phyloP scores from a whole-genome alignment of 164 flowering plant species.

The Dillenia turbinata region DNA sequence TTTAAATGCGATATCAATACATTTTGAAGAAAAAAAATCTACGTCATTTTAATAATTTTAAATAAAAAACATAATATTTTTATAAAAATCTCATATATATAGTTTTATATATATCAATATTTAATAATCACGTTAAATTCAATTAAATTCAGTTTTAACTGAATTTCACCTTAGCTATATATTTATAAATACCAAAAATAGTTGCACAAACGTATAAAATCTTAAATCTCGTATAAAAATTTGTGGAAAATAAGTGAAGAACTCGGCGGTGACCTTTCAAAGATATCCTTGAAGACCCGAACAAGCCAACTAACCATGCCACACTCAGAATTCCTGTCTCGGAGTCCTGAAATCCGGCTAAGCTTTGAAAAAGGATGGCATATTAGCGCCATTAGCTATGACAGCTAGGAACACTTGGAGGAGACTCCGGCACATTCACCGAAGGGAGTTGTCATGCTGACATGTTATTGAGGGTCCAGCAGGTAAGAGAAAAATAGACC shows the following conservation, averaged over 20 bases:
- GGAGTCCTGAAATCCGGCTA: conserved; percentile 35
- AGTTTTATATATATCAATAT: too few relatives aligned
- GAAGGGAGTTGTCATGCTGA: conserved; percentile 41
- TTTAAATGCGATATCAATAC: too few relatives aligned
- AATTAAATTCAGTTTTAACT: too few relatives aligned
- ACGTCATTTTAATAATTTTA: too few relatives aligned
- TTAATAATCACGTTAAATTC: too few relatives aligned
- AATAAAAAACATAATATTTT: too few relatives aligned
- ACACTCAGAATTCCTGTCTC: conserved; percentile 12
- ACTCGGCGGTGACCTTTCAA: conserved; percentile 60
- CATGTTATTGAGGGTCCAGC: conserved; percentile 22
- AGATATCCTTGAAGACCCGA: conserved; percentile 32
- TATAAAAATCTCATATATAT: too few relatives aligned
- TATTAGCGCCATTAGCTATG: conserved; percentile 43
- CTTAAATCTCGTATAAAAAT: conserved; percentile 18
- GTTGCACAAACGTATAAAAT: too few relatives aligned
- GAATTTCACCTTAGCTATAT: too few relatives aligned
- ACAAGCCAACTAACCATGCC: conserved; percentile 34
- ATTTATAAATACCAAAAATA: too few relatives aligned
- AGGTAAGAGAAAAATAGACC: conserved; percentile 24
- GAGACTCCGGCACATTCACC: conserved; percentile 43
- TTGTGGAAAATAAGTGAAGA: conserved; percentile 56
- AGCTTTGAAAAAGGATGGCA: conserved; percentile 43
- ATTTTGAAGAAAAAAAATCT: too few relatives aligned
- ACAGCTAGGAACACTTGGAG: conserved; percentile 59